Evolutionary conservation across 495 filamentous ascomycete species (phyloP), one percentile per base, ranked within the genome.

Genomic region (Glonium stellatum): DNA sequence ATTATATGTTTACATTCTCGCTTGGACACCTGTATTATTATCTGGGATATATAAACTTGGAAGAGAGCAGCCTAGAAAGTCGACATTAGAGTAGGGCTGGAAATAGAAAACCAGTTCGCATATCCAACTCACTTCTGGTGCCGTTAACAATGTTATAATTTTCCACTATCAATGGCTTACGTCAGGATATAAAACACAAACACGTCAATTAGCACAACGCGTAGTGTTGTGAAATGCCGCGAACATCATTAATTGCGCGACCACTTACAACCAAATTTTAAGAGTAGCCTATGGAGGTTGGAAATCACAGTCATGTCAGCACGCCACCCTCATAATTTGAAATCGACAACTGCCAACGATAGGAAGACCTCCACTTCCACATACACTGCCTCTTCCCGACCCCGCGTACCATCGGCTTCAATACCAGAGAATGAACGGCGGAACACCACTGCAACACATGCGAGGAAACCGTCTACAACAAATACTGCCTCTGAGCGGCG

Each of bases 351-450:
- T 15, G 31, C 64, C 31, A 61, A 61, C 61, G 65, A 67, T 9
- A 18, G 58, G 42, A 27, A 44, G 23, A 55, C 57, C 15, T 57
- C 55, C 36, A 42, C 44, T 18, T 49, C 57, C 15, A 64, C 37
- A 8, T 60, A 31, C 31, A 25, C 51, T 25, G 54, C 53, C 8
- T 18, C 52, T 8, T 51, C 57, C 27, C 65, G 65, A 64, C 65
- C 65, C 65, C 67, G 64, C 67, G 67, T 62, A 23, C 54, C 67
- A 2, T 64, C 67, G 19, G 44, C 37, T 15, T 25, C 41, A n/a
- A 63, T 58, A 61, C n/a, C 36, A 47, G 64, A 39, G 46, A 53
- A 67, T 44, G 63, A 51, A 49, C 47, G 59, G 55, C 44, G 59
- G 8, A 46, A 60, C 36, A 56, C 67, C 13, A 67, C 59, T 22